These are phyloP conservation scores for Aureobasidium sp. DNA, from an alignment of 2,329 filamentous ascomycete species.

Conservation along the genomic window DNA sequence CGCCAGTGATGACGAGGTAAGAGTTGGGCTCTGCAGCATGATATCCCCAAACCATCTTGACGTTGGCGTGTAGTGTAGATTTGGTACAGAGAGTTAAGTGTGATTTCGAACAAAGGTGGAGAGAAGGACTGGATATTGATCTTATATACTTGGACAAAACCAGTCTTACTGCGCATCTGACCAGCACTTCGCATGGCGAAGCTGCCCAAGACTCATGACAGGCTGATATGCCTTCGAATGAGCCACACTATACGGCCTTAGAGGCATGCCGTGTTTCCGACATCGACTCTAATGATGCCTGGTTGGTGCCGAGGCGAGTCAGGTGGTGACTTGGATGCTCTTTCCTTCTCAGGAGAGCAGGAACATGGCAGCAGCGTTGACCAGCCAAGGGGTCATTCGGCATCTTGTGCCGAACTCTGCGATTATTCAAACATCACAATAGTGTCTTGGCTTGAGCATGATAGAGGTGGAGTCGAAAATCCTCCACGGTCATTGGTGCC, in stretches of 20 bases:
- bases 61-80: not conserved
- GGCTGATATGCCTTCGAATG: not conserved
- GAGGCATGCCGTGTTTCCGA: not conserved
- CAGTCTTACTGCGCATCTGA: not conserved
- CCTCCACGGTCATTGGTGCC: not conserved
- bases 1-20: constrained; percentile 81
- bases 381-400: not conserved
- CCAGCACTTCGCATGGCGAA: not conserved
- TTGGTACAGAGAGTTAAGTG: not conserved
- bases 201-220: not conserved
- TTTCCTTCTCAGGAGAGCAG: not conserved
- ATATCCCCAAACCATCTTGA: constrained; percentile 4
- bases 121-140: not conserved
- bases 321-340: not conserved
- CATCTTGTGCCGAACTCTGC: not conserved
- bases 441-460: not conserved
- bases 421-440: not conserved
- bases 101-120: not conserved
- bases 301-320: not conserved
- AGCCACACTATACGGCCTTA: not conserved
- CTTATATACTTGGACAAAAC: not conserved
- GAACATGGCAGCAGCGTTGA: not conserved
- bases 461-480: not conserved
- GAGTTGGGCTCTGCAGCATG: constrained; percentile 64
- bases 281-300: not conserved